Conservation (phyloP, 2,329 filamentous ascomycete species). For the Fusarium oxysporum region DNA sequence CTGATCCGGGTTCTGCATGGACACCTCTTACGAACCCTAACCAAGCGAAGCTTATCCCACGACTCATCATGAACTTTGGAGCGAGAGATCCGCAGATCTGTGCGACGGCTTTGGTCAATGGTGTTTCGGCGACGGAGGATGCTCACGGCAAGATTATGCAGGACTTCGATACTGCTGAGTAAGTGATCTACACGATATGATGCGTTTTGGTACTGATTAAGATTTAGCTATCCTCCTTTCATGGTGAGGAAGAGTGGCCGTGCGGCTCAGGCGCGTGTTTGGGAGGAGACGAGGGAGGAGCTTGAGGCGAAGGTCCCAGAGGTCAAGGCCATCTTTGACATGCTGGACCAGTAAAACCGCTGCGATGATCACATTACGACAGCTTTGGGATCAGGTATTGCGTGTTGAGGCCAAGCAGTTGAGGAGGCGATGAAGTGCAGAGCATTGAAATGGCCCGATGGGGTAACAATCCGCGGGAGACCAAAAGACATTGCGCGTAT, state of each 20-base stretch:
- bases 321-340: constrained; percentile 39
- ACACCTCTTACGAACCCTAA: constrained; percentile 53
- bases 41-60: constrained; percentile 51
- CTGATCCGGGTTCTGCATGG: constrained; percentile 54
- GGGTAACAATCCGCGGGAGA: background rate
- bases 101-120: constrained; percentile 54
- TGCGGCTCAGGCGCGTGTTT: constrained; percentile 41
- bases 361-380: background rate
- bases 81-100: constrained; percentile 51
- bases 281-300: constrained; percentile 41
- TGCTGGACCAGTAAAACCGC: constrained; percentile 20
- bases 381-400: background rate
- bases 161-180: constrained; percentile 51
- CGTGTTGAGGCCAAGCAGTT: rapidly evolving
- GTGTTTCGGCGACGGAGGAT: constrained; percentile 48
- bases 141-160: constrained; percentile 53
- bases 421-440: background rate
- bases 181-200: constrained; percentile 19
- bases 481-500: background rate
- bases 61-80: constrained; percentile 54
- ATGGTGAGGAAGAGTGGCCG: constrained; percentile 47
- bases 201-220: background rate
- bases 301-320: constrained; percentile 42
- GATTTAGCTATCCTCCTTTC: constrained; percentile 51
- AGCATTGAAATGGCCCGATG: too few relatives aligned